Conservation (phyloP, 2,329 filamentous ascomycete species). For the Domatiomyces catenatus region DNA sequence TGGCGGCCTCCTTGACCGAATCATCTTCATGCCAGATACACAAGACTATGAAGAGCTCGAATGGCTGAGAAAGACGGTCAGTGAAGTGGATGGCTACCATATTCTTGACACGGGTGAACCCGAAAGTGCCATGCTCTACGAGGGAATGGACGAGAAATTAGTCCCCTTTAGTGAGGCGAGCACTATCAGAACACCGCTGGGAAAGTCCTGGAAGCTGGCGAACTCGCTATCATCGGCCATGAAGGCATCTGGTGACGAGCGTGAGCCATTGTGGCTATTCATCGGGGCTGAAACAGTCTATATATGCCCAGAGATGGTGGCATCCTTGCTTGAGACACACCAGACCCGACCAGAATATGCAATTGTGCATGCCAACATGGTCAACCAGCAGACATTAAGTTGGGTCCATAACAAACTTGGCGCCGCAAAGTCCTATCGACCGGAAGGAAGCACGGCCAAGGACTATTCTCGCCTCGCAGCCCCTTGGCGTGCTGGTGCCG, state of each 20-base stretch:
- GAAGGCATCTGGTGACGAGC: neutral
- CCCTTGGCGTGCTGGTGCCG: neutral
- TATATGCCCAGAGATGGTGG: constrained; percentile 31
- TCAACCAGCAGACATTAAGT: constrained; percentile 39
- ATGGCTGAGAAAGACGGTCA: constrained; percentile 22
- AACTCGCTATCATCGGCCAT: neutral
- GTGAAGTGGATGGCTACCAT: neutral
- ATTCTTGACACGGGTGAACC: constrained; percentile 10
- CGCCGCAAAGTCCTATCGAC: constrained; percentile 38
- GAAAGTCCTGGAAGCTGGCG: neutral
- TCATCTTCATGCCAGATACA: constrained; percentile 29
- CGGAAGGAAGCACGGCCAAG: constrained; percentile 24
- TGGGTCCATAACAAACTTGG: constrained; percentile 40
- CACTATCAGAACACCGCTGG: neutral
- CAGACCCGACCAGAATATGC: constrained; percentile 35
- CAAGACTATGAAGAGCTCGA: constrained; percentile 22
- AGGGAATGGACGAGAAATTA: constrained; percentile 6
- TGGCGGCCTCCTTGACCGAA: constrained; percentile 28
- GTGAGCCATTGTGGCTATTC: constrained; percentile 1
- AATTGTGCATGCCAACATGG: constrained; percentile 39
- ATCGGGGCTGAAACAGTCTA: constrained; percentile 14
- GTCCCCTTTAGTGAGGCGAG: neutral
- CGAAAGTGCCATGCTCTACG: constrained; percentile 20
- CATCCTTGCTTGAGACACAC: constrained; percentile 38
- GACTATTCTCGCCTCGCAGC: neutral